Percentiles rank a stretch among this genome's conserved stretches.
These are phyloP conservation scores for Buddleja alternifolia DNA, from an alignment of 257 asterid species.

Conservation along the genomic window DNA sequence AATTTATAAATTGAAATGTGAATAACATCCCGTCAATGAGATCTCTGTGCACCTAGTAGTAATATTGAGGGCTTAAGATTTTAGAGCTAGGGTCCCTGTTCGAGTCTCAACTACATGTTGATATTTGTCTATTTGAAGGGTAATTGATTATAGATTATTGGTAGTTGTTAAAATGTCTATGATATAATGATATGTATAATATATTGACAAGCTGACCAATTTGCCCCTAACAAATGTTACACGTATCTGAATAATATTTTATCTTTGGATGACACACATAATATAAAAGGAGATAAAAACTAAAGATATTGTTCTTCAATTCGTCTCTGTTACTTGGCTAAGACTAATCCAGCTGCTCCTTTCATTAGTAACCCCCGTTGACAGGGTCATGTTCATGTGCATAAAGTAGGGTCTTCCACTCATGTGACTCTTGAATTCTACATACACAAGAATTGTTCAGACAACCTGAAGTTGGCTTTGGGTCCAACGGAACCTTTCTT, in stretches of 20 bases:
- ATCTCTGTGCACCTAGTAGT: too few relatives aligned
- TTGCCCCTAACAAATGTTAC: too few relatives aligned
- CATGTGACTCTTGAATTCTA: constrained; percentile 28
- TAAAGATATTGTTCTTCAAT: background rate
- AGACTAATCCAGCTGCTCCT: constrained; percentile 16
- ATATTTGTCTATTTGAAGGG: too few relatives aligned
- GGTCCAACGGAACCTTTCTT: constrained; percentile 21
- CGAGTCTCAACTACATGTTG: too few relatives aligned
- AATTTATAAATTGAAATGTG: too few relatives aligned
- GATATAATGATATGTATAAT: too few relatives aligned
- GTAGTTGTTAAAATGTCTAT: too few relatives aligned
- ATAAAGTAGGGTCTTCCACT: constrained; percentile 30
- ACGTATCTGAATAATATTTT: background rate
- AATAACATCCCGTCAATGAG: too few relatives aligned
- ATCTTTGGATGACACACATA: background rate
- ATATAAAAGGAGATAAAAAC: background rate
- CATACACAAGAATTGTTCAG: background rate
- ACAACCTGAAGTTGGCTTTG: constrained; percentile 27
- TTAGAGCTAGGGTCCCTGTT: too few relatives aligned
- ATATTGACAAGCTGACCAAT: too few relatives aligned
- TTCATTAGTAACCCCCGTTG: constrained; percentile 9
- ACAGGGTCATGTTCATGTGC: constrained; percentile 36
- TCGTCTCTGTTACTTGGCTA: background rate
- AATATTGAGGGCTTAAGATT: too few relatives aligned
- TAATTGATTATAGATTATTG: too few relatives aligned